Evolutionary conservation across 169 alveolate species (phyloP).

Genomic region (Cryptosporidium tyzzeri): DNA sequence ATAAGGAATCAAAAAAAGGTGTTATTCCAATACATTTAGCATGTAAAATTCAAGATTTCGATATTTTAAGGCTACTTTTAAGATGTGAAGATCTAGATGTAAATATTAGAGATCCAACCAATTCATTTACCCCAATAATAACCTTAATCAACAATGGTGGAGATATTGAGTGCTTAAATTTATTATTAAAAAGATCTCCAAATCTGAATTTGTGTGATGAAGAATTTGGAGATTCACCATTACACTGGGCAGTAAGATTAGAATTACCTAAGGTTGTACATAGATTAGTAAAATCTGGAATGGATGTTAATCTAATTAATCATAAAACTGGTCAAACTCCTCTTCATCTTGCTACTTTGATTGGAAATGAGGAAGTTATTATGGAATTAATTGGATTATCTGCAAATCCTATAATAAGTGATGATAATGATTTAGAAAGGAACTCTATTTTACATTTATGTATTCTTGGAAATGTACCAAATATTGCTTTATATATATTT

Average conservation of each 20-base stretch:
- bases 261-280: slow-evolving; percentile 54
- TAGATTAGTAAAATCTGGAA: slow-evolving; percentile 54
- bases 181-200: slow-evolving; percentile 52
- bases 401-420: slow-evolving; percentile 34
- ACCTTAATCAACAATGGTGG: slow-evolving; percentile 66
- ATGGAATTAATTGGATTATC: slow-evolving; percentile 40
- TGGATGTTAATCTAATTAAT: slow-evolving; percentile 15
- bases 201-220: slow-evolving; percentile 53
- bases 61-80: slow-evolving; percentile 19
- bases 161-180: slow-evolving; percentile 52
- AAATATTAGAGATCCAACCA: slow-evolving; percentile 41
- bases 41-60: slow-evolving; percentile 50
- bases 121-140: slow-evolving; percentile 58
- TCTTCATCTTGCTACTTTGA: slow-evolving; percentile 18
- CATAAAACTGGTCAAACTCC: slow-evolving; percentile 37
- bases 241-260: slow-evolving; percentile 66
- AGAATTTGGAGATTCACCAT: slow-evolving; percentile 59
- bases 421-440: slow-evolving; percentile 10
- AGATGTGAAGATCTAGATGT: slow-evolving; percentile 43
- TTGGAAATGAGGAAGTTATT: slow-evolving; percentile 38
- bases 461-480: slow-evolving; percentile 42
- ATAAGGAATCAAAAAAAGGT: slow-evolving; percentile 32
- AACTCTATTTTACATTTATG: slow-evolving; percentile 46
- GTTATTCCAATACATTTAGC: slow-evolving; percentile 47
- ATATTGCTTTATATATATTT: slow-evolving; percentile 33